Conservation (phyloP, 169 alveolate species). For the Plasmodium fragile region DNA sequence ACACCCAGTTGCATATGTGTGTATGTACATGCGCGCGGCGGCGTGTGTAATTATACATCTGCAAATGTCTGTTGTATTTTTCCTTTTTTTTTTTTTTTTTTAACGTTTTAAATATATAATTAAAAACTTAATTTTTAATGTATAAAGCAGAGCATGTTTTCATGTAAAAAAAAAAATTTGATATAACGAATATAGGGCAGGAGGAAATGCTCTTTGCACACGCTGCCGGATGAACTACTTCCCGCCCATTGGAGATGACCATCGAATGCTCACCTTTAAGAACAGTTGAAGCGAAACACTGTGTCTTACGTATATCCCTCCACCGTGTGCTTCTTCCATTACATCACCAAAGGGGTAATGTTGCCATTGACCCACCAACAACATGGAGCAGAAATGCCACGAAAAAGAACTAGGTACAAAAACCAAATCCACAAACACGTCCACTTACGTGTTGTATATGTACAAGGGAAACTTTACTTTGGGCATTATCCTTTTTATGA, state of each 20-base stretch:
- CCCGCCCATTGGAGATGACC: background rate
- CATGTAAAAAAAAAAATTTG: constrained; percentile 22
- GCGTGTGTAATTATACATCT: background rate
- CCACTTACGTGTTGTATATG: background rate
- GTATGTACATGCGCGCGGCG: background rate
- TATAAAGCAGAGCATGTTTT: background rate
- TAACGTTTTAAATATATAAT: constrained; percentile 32
- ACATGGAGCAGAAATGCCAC: background rate
- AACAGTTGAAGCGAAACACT: background rate
- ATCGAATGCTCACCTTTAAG: background rate
- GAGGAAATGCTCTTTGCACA: background rate
- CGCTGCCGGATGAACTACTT: background rate
- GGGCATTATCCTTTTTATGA: background rate
- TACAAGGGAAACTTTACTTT: background rate
- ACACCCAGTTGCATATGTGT: background rate
- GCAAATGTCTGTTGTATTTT: background rate
- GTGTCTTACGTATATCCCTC: background rate
- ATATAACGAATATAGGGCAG: background rate
- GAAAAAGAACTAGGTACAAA: background rate
- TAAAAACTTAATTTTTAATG: constrained; percentile 46
- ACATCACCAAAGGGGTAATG: background rate
- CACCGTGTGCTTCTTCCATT: background rate
- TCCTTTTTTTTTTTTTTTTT: constrained; percentile 22
- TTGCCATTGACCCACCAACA: background rate
- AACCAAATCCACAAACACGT: background rate